phyloP scores from a whole-genome alignment of 2,329 filamentous ascomycete genomes.

The Rutstroemia sydowiana region DNA sequence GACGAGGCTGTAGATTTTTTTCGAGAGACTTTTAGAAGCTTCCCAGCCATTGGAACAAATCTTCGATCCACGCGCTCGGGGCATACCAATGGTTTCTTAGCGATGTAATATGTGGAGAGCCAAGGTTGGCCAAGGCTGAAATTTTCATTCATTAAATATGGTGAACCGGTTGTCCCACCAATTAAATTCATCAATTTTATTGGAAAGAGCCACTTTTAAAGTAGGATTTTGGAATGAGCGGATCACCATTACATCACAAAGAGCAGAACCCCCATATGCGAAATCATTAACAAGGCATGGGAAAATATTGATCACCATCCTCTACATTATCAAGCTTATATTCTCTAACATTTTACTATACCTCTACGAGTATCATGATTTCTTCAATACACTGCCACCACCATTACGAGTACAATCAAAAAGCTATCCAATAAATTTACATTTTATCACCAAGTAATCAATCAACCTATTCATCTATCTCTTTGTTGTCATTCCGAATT shows the following conservation, averaged over 20 bases:
- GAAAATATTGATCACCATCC: not conserved
- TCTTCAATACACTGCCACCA: not conserved
- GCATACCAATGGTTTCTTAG: not conserved
- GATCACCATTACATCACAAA: constrained; percentile 8
- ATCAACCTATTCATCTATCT: not conserved
- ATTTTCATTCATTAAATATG: too few species aligned
- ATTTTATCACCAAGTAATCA: not conserved
- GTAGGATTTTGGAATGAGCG: too few species aligned
- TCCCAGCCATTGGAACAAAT: not conserved
- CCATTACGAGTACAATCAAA: too few species aligned
- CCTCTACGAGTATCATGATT: not conserved
- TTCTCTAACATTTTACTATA: not conserved
- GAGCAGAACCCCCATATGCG: too few species aligned
- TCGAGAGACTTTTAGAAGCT: not conserved
- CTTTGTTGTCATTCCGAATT: not conserved
- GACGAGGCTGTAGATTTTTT: constrained; percentile 8
- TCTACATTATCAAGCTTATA: not conserved
- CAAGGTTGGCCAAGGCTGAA: constrained; percentile 6
- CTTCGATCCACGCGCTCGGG: not conserved
- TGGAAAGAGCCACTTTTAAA: not conserved
- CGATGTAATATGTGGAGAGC: too few species aligned
- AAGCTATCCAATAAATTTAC: not conserved
- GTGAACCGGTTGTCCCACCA: too few species aligned
- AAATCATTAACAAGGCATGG: too few species aligned
- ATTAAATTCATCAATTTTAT: not conserved